Evolutionary conservation across 208 protist species (phyloP).

Genomic region (Wallacemonas sp.): DNA sequence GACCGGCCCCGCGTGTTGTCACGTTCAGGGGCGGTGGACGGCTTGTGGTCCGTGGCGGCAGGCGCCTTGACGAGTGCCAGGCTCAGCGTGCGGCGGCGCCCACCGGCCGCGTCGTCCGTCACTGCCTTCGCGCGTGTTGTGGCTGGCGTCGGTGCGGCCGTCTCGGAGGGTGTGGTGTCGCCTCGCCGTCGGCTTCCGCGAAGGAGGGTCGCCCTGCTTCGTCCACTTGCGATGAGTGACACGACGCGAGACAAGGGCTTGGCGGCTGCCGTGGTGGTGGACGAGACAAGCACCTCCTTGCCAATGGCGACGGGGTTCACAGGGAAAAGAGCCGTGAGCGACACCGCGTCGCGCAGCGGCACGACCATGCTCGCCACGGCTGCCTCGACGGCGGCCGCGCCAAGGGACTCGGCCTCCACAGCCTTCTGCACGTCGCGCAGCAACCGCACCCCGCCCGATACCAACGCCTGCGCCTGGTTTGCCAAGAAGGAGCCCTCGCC

Average conservation of each 20-base stretch:
- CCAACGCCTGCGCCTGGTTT: constrained; percentile 27
- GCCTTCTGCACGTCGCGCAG: constrained; percentile 46
- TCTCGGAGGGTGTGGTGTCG: no score
- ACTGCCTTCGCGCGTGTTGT: no score
- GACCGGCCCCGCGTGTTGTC: neutral
- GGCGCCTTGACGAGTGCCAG: neutral
- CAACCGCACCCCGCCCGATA: constrained; percentile 28
- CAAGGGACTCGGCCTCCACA: neutral
- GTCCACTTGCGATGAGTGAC: neutral
- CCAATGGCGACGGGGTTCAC: neutral
- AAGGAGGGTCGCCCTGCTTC: neutral
- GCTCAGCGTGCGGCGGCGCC: neutral
- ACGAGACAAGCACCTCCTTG: neutral
- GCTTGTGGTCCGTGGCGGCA: no score
- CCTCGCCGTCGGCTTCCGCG: neutral
- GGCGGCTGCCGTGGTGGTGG: neutral
- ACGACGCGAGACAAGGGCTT: neutral
- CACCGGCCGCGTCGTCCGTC: neutral
- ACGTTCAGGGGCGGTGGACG: no score
- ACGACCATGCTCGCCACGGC: neutral
- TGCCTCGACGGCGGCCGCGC: neutral
- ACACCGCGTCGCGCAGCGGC: neutral
- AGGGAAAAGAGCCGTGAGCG: neutral
- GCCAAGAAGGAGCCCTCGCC: constrained; percentile 35
- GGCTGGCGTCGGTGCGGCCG: neutral